Conservation (phyloP, 2,329 filamentous ascomycete genomes). For the Epichloe typhina region DNA sequence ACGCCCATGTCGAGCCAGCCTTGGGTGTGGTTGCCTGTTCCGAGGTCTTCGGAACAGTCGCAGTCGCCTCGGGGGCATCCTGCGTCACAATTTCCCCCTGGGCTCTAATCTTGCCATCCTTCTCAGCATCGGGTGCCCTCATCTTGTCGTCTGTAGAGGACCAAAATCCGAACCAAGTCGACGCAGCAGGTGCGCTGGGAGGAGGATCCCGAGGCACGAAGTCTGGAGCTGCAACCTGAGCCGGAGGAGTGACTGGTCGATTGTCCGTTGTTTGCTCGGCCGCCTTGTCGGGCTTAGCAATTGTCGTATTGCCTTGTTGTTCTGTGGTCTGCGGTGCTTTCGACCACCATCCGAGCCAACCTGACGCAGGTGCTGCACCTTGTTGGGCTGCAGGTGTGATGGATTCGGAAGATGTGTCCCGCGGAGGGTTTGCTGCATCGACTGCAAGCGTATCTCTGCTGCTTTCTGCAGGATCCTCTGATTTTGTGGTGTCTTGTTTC, state of each 20-base stretch:
- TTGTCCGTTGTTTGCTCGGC: constrained; percentile 7
- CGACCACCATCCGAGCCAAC: constrained; percentile 44
- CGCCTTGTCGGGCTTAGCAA: not conserved
- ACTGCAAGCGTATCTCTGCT: not conserved
- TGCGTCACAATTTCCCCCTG: constrained; percentile 29
- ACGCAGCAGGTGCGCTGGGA: constrained; percentile 7
- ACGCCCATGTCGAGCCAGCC: constrained; percentile 61
- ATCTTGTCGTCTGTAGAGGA: constrained; percentile 10
- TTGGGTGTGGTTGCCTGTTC: constrained; percentile 26
- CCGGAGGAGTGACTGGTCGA: constrained; percentile 13
- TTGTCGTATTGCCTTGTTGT: constrained; percentile 9
- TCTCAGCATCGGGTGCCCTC: not conserved
- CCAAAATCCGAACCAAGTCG: constrained; percentile 31
- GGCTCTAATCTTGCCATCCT: not conserved
- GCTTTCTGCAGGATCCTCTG: not conserved
- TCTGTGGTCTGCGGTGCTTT: constrained; percentile 13
- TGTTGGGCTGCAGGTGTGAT: constrained; percentile 2
- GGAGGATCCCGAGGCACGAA: constrained; percentile 7
- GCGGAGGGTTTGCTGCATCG: not conserved
- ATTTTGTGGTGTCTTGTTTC: constrained; percentile 2
- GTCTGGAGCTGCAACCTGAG: constrained; percentile 10
- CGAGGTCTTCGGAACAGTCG: constrained; percentile 11
- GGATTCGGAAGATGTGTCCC: not conserved
- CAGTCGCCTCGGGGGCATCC: constrained; percentile 25
- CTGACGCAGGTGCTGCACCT: constrained; percentile 22